Conservation (phyloP, 2,329 filamentous ascomycete genomes). For the Colletotrichum chrysophilum region DNA sequence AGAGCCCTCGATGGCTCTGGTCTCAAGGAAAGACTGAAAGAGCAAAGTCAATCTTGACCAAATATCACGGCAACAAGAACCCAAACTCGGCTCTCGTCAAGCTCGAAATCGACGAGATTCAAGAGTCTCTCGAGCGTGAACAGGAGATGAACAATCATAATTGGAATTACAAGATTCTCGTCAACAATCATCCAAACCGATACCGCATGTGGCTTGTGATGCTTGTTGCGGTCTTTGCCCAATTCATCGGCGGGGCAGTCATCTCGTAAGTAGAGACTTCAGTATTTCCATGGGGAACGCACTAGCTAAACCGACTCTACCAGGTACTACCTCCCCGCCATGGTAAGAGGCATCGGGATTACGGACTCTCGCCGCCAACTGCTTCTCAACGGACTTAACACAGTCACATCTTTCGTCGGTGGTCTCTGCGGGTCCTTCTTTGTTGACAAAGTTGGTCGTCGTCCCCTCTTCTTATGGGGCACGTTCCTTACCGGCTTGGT, state of each 20-base stretch:
- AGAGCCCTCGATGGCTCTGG: constrained; percentile 48
- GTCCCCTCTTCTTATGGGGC: constrained; percentile 49
- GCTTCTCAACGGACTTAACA: constrained; percentile 44
- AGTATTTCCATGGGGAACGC: too few species aligned
- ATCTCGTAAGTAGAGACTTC: constrained; percentile 33
- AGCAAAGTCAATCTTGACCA: constrained; percentile 36
- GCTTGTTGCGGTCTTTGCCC: constrained; percentile 52
- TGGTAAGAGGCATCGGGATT: constrained; percentile 50
- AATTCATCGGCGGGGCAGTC: constrained; percentile 53
- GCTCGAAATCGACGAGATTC: constrained; percentile 51
- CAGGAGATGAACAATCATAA: constrained; percentile 36
- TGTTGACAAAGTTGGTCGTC: constrained; percentile 49
- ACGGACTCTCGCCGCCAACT: constrained; percentile 36
- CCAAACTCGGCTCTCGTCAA: constrained; percentile 32
- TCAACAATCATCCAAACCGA: constrained; percentile 51
- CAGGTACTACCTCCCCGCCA: constrained; percentile 18
- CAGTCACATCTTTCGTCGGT: constrained; percentile 45
- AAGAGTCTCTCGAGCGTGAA: constrained; percentile 49
- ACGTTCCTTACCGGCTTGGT: constrained; percentile 36
- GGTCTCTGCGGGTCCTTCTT: constrained; percentile 43
- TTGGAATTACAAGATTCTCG: constrained; percentile 48
- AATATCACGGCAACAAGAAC: constrained; percentile 49
- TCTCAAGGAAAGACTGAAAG: constrained; percentile 34
- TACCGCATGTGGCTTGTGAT: constrained; percentile 52
- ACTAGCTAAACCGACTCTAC: neutral